Conservation (phyloP, 2,329 filamentous ascomycete species). For the Hortaea sp. region DNA sequence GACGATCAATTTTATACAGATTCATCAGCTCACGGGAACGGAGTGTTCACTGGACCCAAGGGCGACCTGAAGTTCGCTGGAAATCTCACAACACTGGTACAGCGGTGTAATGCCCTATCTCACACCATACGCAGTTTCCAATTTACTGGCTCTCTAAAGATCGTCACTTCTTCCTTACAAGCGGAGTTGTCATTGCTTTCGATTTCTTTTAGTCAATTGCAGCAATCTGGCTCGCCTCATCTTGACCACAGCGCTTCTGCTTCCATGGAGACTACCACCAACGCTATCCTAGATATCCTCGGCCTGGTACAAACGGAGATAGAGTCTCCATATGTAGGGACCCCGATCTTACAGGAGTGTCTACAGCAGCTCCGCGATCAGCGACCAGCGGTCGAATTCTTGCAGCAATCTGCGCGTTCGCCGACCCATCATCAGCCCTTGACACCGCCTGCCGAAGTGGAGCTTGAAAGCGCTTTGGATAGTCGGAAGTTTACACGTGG, state of each 20-base stretch:
- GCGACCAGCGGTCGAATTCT: constrained; percentile 10
- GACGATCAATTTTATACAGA: not conserved
- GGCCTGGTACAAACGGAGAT: not conserved
- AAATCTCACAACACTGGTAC: not conserved
- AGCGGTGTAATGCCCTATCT: not conserved
- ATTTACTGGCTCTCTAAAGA: not conserved
- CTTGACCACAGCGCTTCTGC: not conserved
- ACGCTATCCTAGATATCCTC: constrained; percentile 4
- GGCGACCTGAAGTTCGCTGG: too few relatives aligned
- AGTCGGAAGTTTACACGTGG: too few relatives aligned
- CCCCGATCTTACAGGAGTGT: constrained; percentile 1
- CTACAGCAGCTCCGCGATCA: constrained; percentile 13
- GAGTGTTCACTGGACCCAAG: too few relatives aligned
- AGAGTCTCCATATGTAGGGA: not conserved
- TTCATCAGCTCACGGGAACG: not conserved
- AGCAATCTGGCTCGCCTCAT: constrained; percentile 5
- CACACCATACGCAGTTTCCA: not conserved
- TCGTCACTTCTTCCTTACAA: constrained; percentile 4
- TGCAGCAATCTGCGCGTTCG: constrained; percentile 1
- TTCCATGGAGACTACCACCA: constrained; percentile 7
- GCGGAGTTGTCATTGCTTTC: constrained; percentile 12
- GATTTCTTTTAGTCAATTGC: constrained; percentile 12
- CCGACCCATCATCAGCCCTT: not conserved
- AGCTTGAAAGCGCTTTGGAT: too few relatives aligned
- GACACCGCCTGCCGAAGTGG: not conserved